Evolutionary conservation across 805 yeast species (phyloP).

Genomic region (Saccharomyces jurei): DNA sequence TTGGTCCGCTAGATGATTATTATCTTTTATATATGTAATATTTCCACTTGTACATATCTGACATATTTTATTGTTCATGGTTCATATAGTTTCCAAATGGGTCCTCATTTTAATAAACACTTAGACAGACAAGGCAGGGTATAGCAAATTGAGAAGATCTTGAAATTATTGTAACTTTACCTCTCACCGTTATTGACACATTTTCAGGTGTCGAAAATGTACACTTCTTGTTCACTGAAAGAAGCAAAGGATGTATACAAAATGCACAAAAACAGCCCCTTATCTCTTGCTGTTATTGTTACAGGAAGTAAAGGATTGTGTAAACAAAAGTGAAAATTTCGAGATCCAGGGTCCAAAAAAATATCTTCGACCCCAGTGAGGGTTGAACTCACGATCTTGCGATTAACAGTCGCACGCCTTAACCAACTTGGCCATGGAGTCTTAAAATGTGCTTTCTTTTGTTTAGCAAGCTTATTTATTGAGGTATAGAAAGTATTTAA

Average conservation of each 20-base stretch:
- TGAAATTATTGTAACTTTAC: too few relatives aligned
- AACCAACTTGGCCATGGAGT: constrained; percentile 55
- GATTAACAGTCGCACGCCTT: constrained; percentile 60
- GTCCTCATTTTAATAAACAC: background rate
- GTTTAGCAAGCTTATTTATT: too few relatives aligned
- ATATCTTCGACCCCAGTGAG: constrained; percentile 43
- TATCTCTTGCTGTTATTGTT: too few relatives aligned
- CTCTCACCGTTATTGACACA: too few relatives aligned
- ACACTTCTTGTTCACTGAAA: too few relatives aligned
- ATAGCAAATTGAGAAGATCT: background rate
- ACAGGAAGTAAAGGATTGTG: background rate
- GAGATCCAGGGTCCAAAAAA: background rate
- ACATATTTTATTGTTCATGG: background rate
- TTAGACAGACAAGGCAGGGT: background rate
- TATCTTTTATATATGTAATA: background rate
- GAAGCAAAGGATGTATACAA: too few relatives aligned
- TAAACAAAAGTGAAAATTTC: background rate
- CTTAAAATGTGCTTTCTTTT: too few relatives aligned
- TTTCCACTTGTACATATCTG: background rate
- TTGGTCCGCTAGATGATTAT: background rate
- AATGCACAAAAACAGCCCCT: background rate
- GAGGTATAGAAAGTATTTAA: too few relatives aligned
- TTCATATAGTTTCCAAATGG: background rate
- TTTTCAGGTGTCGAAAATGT: too few relatives aligned
- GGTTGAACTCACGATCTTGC: constrained; percentile 57